phyloP scores from a whole-genome alignment of 169 alveolate species.

The Blepharisma undulans region DNA sequence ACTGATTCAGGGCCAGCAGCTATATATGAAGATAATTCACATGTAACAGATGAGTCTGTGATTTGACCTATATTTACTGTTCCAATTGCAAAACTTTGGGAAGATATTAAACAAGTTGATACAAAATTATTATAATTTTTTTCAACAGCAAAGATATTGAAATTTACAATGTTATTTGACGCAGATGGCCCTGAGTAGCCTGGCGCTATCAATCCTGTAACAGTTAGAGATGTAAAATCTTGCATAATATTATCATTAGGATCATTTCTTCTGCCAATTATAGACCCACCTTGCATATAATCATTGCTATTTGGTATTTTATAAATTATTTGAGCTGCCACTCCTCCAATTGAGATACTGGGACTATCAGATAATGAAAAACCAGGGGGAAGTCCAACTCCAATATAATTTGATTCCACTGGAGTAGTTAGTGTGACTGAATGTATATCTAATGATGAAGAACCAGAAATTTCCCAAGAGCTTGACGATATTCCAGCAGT shows the following conservation, averaged over 20 bases:
- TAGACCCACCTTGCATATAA: not conserved
- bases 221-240: not conserved
- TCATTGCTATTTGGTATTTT: not conserved
- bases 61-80: not conserved
- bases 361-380: not conserved
- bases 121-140: not conserved
- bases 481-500: not conserved
- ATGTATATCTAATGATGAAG: not conserved
- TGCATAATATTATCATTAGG: too few species aligned
- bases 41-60: not conserved
- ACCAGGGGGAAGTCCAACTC: not conserved
- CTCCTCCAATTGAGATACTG: not conserved
- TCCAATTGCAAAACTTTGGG: not conserved
- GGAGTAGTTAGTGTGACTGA: not conserved
- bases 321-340: not conserved
- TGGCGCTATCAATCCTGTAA: not conserved
- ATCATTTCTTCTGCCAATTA: not conserved
- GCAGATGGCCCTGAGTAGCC: not conserved
- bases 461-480: not conserved
- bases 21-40: not conserved
- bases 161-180: not conserved
- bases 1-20: not conserved
- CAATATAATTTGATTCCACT: not conserved
- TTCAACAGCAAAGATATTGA: not conserved
- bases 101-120: not conserved